Percentiles rank a stretch among this genome's conserved stretches.
Evolutionary conservation across 2,329 filamentous ascomycete species (phyloP).

Genomic region (Fusarium sp.): DNA sequence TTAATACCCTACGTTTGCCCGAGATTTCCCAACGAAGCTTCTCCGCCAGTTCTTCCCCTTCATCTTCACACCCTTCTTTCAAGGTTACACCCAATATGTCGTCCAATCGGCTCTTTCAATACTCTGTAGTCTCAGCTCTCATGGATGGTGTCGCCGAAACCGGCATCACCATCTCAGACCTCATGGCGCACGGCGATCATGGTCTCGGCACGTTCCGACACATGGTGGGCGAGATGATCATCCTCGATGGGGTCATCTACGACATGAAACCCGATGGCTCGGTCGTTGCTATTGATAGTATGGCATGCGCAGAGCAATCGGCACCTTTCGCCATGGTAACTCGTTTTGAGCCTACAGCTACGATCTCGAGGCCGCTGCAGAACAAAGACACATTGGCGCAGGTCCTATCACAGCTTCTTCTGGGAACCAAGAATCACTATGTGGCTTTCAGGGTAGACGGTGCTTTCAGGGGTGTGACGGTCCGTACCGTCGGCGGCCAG

Average conservation of each 20-base stretch:
- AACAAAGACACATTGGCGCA: background rate
- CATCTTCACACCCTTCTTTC: background rate
- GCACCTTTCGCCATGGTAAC: slow-evolving; percentile 31
- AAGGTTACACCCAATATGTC: slow-evolving; percentile 12
- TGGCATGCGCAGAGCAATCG: background rate
- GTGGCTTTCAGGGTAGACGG: slow-evolving; percentile 13
- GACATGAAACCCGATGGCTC: slow-evolving; percentile 31
- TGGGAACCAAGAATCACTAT: slow-evolving; percentile 17
- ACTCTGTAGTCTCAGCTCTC: slow-evolving; percentile 33
- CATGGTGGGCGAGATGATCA: slow-evolving; percentile 37
- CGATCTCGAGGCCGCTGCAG: background rate
- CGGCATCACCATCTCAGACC: slow-evolving; percentile 20
- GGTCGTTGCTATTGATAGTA: background rate
- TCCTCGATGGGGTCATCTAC: slow-evolving; percentile 23
- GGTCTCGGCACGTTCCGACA: slow-evolving; percentile 36
- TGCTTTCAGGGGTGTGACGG: slow-evolving; percentile 9
- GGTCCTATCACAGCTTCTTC: background rate
- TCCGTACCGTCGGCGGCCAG: slow-evolving; percentile 22
- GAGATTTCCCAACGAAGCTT: background rate
- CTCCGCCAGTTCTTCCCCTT: background rate
- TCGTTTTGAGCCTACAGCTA: background rate
- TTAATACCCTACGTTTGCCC: background rate
- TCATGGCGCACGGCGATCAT: slow-evolving; percentile 22
- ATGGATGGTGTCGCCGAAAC: slow-evolving; percentile 35
- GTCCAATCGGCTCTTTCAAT: slow-evolving; percentile 30